phyloP scores from a whole-genome alignment of 1,139 yeast genomes.

The Magnusiomyces paraingens region DNA sequence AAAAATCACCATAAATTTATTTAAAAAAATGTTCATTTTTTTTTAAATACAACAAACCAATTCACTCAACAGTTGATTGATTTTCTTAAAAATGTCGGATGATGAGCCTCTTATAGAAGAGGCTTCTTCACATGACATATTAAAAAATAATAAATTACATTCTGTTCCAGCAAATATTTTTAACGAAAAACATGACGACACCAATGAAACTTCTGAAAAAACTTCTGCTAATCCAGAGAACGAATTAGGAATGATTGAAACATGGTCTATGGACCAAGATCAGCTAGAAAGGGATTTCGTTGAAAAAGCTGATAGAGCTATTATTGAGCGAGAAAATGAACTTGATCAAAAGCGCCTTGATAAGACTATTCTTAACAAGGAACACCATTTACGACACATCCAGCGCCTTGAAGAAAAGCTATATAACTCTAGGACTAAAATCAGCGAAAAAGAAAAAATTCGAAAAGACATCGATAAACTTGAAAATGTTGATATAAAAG shows the following conservation, averaged over 20 bases:
- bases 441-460: conserved; percentile 56
- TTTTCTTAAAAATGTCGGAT: neutral
- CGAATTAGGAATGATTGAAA: conserved; percentile 27
- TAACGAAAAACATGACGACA: too few relatives aligned
- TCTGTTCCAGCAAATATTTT: neutral
- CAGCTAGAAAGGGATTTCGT: conserved; percentile 69
- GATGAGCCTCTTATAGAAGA: neutral
- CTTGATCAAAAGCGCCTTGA: conserved; percentile 67
- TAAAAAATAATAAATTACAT: conserved; percentile 10
- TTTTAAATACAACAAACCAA: too few relatives aligned
- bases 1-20: too few relatives aligned
- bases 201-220: too few relatives aligned
- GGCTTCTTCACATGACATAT: conserved; percentile 2
- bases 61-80: too few relatives aligned
- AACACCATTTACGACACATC: conserved; percentile 41
- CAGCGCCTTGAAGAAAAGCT: conserved; percentile 44
- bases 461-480: conserved; percentile 51
- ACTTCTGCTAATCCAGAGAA: neutral
- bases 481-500: conserved; percentile 46
- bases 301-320: conserved; percentile 53
- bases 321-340: conserved; percentile 59
- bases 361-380: conserved; percentile 44
- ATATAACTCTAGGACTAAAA: conserved; percentile 49
- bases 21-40: too few relatives aligned
- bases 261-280: conserved; percentile 54